Evolutionary conservation across 768 basidiomycete genomes (phyloP).

Genomic region (Mrakia gelida): DNA sequence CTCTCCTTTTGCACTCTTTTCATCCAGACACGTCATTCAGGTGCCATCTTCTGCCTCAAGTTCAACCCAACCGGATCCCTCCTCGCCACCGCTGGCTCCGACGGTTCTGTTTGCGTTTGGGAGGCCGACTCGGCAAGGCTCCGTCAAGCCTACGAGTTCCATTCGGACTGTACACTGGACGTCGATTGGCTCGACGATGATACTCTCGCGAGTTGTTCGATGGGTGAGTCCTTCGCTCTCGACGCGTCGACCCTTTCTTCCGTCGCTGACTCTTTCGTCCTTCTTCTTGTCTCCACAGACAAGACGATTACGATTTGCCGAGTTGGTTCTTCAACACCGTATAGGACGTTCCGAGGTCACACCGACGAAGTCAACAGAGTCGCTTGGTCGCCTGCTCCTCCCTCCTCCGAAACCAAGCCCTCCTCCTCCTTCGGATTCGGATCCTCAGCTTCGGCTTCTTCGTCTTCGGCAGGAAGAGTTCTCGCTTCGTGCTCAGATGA

Average conservation of each 20-base stretch:
- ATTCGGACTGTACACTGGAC: conserved; percentile 29
- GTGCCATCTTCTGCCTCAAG: conserved; percentile 56
- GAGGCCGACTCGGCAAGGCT: conserved; percentile 61
- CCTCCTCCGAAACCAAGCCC: not conserved
- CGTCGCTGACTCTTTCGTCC: not conserved
- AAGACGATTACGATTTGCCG: conserved; percentile 31
- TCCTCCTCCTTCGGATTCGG: not conserved
- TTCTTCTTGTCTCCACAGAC: conserved; percentile 4
- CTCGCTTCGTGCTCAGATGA: conserved; percentile 82
- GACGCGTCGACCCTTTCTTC: not conserved
- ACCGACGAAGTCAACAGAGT: conserved; percentile 72
- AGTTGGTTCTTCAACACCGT: conserved; percentile 48
- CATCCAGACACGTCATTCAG: conserved; percentile 28
- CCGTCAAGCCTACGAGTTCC: conserved; percentile 44
- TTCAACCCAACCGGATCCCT: conserved; percentile 71
- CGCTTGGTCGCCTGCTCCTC: conserved; percentile 47
- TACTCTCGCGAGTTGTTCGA: conserved; percentile 25
- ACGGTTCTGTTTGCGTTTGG: conserved; percentile 74
- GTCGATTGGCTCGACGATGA: conserved; percentile 32
- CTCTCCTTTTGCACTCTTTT: not conserved
- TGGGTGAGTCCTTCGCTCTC: conserved; percentile 2
- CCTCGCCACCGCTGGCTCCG: conserved; percentile 71
- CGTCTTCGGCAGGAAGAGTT: conserved; percentile 37
- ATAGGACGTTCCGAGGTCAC: conserved; percentile 68
- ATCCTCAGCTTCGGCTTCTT: not conserved